A percentile compares a stretch with the other conserved stretches of the same genome.
Evolutionary conservation across 352 stramenopile genomes (phyloP).

Genomic region (Pythium phragmiticola): DNA sequence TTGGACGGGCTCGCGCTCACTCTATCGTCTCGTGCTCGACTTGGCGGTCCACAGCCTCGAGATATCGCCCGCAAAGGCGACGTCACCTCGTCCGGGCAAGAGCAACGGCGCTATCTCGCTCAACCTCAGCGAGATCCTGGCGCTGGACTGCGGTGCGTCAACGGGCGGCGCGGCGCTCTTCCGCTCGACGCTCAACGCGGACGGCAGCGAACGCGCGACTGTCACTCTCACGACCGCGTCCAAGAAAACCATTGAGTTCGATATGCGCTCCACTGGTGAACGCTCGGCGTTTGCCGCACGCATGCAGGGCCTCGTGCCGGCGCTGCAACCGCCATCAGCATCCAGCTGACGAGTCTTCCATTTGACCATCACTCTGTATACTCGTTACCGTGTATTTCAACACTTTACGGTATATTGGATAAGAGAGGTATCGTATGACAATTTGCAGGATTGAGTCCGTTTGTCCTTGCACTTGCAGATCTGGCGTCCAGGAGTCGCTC

Average conservation of each 20-base stretch:
- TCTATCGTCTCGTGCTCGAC: conserved; percentile 41
- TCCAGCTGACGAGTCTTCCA: neutral
- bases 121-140: conserved; percentile 37
- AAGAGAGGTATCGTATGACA: conserved; percentile 2
- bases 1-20: conserved; percentile 44
- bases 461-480: neutral
- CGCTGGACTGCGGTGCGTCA: conserved; percentile 30
- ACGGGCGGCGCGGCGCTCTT: conserved; percentile 21
- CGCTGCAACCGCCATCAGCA: conserved; percentile 7
- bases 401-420: conserved; percentile 1
- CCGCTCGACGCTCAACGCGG: conserved; percentile 29
- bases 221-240: conserved; percentile 24
- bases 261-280: conserved; percentile 44
- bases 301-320: conserved; percentile 23
- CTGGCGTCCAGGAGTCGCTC: neutral
- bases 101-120: conserved; percentile 14
- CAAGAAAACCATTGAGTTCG: conserved; percentile 40
- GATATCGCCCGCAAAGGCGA: conserved; percentile 32
- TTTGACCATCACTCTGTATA: conserved; percentile 16
- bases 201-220: conserved; percentile 26
- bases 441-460: conserved; percentile 9
- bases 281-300: conserved; percentile 31
- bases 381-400: neutral
- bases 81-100: conserved; percentile 34
- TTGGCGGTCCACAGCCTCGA: conserved; percentile 20